Conservation (phyloP, 257 asterid species). For the Echites panduratus region DNA sequence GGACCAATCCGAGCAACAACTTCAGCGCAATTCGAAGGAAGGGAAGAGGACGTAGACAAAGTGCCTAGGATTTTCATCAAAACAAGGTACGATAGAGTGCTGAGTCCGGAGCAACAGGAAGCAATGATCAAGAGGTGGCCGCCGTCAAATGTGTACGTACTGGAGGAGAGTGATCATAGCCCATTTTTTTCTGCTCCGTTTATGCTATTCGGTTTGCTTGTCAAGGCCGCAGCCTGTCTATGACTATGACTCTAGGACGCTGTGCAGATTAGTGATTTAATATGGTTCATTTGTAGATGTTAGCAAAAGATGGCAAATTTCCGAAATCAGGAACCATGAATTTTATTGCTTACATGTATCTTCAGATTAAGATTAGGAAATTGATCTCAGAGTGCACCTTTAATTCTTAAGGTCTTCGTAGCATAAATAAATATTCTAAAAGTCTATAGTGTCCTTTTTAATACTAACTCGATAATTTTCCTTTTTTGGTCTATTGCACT, state of each 20-base stretch:
- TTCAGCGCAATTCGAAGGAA: slow-evolving; percentile 31
- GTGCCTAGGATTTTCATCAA: slow-evolving; percentile 59
- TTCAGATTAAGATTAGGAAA: no score
- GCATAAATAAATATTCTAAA: no score
- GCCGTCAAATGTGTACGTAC: slow-evolving; percentile 43
- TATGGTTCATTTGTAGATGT: no score
- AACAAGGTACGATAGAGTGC: slow-evolving; percentile 40
- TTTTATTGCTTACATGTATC: no score
- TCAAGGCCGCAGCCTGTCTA: slow-evolving; percentile 41
- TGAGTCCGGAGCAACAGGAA: slow-evolving; percentile 61
- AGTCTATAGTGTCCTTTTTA: no score
- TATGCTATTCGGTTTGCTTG: slow-evolving; percentile 45
- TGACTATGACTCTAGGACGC: slow-evolving; percentile 10
- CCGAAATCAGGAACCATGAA: no score
- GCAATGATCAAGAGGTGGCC: slow-evolving; percentile 74
- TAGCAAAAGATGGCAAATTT: no score
- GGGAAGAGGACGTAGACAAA: slow-evolving; percentile 18
- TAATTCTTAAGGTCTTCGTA: no score
- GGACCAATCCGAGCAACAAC: slow-evolving; percentile 65
- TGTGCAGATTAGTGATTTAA: no score
- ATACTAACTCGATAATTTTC: no score
- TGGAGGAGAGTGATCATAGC: slow-evolving; percentile 88
- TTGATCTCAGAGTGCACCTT: no score
- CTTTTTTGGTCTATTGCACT: no score
- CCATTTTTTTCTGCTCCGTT: slow-evolving; percentile 86